Conservation (phyloP, 352 stramenopile genomes). For the Aphanomyces invadans region DNA sequence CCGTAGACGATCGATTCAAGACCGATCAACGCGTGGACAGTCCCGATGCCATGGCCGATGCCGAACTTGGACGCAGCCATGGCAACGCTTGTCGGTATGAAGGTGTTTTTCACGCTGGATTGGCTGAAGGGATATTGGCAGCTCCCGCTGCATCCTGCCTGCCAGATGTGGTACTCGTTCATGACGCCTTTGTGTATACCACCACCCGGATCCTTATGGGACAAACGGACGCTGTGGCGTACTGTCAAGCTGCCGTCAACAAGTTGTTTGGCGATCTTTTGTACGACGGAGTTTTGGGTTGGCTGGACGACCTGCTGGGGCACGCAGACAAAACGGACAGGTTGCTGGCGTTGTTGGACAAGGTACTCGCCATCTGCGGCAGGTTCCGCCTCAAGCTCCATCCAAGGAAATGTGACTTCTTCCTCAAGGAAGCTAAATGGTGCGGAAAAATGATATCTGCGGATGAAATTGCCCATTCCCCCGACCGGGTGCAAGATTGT, state of each 20-base stretch:
- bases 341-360: conserved; percentile 25
- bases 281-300: too few relatives aligned
- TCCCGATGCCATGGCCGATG: conserved; percentile 27
- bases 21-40: conserved; percentile 25
- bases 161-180: conserved; percentile 26
- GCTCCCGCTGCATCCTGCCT: conserved; percentile 22
- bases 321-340: conserved; percentile 15
- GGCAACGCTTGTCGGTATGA: conserved; percentile 10
- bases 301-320: too few relatives aligned
- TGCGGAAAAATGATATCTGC: conserved; percentile 28
- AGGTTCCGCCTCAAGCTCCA: conserved; percentile 33
- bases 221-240: conserved; percentile 20
- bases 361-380: conserved; percentile 23
- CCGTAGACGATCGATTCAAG: conserved; percentile 25
- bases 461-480: background rate
- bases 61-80: conserved; percentile 21
- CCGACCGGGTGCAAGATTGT: conserved; percentile 7
- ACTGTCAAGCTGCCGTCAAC: conserved; percentile 6
- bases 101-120: conserved; percentile 26
- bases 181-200: conserved; percentile 19
- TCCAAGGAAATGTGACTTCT: conserved; percentile 33
- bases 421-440: conserved; percentile 25
- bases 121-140: conserved; percentile 31
- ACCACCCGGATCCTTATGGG: conserved; percentile 27
- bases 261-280: conserved; percentile 18